Percentiles rank a stretch among this genome's conserved stretches.
phyloP scores from a whole-genome alignment of 1,139 yeast species.

The Taiozyma sp. region DNA sequence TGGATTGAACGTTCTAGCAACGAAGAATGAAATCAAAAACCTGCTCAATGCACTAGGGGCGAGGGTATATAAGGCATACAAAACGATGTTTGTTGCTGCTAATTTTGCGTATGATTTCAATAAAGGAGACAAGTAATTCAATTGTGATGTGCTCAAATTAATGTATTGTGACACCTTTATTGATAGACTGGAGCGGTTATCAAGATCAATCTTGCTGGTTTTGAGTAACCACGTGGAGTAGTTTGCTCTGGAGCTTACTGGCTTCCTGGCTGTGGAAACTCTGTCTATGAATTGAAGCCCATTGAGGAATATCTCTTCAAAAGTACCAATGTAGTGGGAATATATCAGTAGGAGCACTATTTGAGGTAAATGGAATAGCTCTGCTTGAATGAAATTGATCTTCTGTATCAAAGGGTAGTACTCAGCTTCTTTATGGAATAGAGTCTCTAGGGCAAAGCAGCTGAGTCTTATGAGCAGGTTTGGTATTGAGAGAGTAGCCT shows the following conservation, averaged over 20 bases:
- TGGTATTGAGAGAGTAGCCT: constrained; percentile 1
- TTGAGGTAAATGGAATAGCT: constrained; percentile 8
- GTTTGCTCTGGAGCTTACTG: not conserved
- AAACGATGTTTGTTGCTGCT: not conserved
- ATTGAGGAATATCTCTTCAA: constrained; percentile 11
- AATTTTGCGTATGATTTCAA: constrained; percentile 1
- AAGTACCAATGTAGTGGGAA: constrained; percentile 6
- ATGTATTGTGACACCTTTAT: not conserved
- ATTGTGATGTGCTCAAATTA: constrained; percentile 3
- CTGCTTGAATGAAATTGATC: constrained; percentile 1
- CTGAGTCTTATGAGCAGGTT: not conserved
- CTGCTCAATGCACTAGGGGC: constrained; percentile 1
- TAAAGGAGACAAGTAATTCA: constrained; percentile 1
- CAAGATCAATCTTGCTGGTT: not conserved
- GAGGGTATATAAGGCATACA: not conserved
- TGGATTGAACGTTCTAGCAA: constrained; percentile 8
- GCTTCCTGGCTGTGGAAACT: constrained; percentile 2
- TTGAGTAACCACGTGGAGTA: constrained; percentile 3
- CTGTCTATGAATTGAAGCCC: constrained; percentile 13
- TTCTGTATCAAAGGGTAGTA: not conserved
- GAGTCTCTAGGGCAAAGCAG: not conserved
- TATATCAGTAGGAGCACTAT: constrained; percentile 6
- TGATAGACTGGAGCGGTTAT: not conserved
- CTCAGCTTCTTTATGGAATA: not conserved
- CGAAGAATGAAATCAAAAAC: constrained; percentile 2